Evolutionary conservation across 805 yeast species (phyloP), one percentile per base, ranked within the genome.

Genomic region (Torulaspora maleeae): DNA sequence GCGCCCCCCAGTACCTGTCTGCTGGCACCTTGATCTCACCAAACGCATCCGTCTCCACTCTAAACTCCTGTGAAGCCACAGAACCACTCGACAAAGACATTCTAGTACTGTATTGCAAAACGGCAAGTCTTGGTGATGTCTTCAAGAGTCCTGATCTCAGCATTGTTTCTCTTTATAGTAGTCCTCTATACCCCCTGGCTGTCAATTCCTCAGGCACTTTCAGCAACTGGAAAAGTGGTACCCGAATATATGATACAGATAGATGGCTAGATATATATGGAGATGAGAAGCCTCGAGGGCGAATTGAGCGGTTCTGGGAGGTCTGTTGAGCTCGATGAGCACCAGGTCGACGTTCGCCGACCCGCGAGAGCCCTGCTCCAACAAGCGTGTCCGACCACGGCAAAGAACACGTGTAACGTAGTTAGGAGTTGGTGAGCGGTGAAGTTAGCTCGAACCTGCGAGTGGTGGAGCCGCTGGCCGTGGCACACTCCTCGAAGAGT

Each of bases 1-100:
- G 99, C 36, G 98, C 98, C 50, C 99, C 99, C 91, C 96, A 91
- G 77, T 91, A 91, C 68, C 79, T 82, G 59, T 86, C 77, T 52
- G 79, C 72, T 48, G 86, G 89, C 41, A 91, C 99, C 66, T 89
- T 88, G 62, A 93, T 85, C 65, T 87, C 96, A 58, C 99, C 99
- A 63, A 91, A 93, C 42, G 98, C 98, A 71, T 91, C 99, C 48
- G 88, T 77, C 69, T 91, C 99, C 46, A 77, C 79, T 73, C 99
- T 63, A 52, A 56, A 62, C 19, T 43, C 45, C 24, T 47, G 51
- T n/a, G 30, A 32, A 30, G 29, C 24, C 15, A 27, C 30, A 3
- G 50, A 28, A 39, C 39, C 27, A 8, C 25, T 47, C 27, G 40
- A 38, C 13, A 47, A 35, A 10, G 43, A 43, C 39, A 41, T 43